Evolutionary conservation across 768 basidiomycete species (phyloP).

Genomic region (Lyophyllum semitale): DNA sequence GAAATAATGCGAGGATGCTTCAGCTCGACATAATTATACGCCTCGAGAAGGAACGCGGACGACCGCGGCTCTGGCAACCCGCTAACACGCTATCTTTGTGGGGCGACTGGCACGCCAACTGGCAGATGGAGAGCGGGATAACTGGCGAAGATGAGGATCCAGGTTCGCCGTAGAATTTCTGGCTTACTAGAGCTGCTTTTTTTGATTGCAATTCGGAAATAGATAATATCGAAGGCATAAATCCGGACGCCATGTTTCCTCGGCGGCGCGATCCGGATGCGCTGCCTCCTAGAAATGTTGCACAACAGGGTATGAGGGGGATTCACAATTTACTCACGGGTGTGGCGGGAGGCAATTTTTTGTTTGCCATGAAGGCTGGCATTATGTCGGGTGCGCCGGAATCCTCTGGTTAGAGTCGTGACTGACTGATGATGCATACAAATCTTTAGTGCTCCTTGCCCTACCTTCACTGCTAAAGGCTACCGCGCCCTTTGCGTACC

Average conservation of each 20-base stretch:
- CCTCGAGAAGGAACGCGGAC: conserved; percentile 50
- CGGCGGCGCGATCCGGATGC: conserved; percentile 72
- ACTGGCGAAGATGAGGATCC: conserved; percentile 76
- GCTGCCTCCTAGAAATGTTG: conserved; percentile 60
- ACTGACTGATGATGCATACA: too few species aligned
- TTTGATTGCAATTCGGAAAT: background rate
- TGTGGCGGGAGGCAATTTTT: conserved; percentile 56
- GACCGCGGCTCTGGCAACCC: conserved; percentile 61
- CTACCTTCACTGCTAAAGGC: conserved; percentile 58
- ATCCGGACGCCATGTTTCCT: conserved; percentile 54
- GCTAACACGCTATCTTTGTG: conserved; percentile 39
- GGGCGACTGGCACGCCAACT: conserved; percentile 49
- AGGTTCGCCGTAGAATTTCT: conserved; percentile 42
- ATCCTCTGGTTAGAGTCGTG: too few species aligned
- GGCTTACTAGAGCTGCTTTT: too few species aligned
- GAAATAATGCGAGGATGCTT: background rate
- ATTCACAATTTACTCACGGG: conserved; percentile 41
- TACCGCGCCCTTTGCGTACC: conserved; percentile 58
- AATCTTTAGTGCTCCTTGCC: conserved; percentile 62
- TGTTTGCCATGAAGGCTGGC: conserved; percentile 75
- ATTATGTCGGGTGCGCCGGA: conserved; percentile 50
- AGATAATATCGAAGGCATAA: conserved; percentile 59
- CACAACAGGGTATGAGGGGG: conserved; percentile 52
- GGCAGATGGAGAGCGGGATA: conserved; percentile 43
- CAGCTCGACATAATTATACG: conserved; percentile 60